These are phyloP conservation scores for Conticribra weissflogii DNA, from an alignment of 108 stramenopile genomes.

Conservation along the genomic window DNA sequence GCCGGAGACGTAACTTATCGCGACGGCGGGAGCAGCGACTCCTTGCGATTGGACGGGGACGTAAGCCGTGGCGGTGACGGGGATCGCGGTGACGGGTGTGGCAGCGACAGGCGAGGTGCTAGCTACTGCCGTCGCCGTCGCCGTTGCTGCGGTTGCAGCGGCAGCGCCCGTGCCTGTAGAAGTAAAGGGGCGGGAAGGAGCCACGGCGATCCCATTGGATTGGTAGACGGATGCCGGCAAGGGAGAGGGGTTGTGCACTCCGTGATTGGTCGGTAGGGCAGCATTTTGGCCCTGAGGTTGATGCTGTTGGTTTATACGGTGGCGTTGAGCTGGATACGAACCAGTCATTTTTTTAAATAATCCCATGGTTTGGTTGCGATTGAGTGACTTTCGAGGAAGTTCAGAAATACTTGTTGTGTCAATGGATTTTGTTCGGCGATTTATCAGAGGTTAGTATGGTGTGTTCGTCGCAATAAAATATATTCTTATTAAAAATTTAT, in stretches of 20 bases:
- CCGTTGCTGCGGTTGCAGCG: slow-evolving; percentile 21
- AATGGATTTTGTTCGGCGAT: too few relatives aligned
- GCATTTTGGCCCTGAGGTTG: slow-evolving; percentile 24
- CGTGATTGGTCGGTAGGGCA: slow-evolving; percentile 1
- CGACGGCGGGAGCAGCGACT: background rate
- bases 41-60: slow-evolving; percentile 1
- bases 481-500: too few relatives aligned
- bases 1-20: background rate
- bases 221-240: slow-evolving; percentile 9
- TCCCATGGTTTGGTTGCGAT: slow-evolving; percentile 20
- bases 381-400: background rate
- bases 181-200: slow-evolving; percentile 1
- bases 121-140: too few relatives aligned
- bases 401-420: too few relatives aligned
- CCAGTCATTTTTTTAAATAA: slow-evolving; percentile 22
- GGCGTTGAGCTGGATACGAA: slow-evolving; percentile 26
- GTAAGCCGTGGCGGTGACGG: slow-evolving; percentile 22
- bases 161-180: background rate
- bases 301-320: slow-evolving; percentile 35
- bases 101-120: too few relatives aligned
- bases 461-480: too few relatives aligned
- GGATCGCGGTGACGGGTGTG: background rate
- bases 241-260: slow-evolving; percentile 6
- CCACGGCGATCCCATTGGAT: background rate
- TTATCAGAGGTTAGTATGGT: too few relatives aligned